These are phyloP conservation scores for Exophiala spinifera DNA, from an alignment of 2,329 filamentous ascomycete species.

Conservation along the genomic window DNA sequence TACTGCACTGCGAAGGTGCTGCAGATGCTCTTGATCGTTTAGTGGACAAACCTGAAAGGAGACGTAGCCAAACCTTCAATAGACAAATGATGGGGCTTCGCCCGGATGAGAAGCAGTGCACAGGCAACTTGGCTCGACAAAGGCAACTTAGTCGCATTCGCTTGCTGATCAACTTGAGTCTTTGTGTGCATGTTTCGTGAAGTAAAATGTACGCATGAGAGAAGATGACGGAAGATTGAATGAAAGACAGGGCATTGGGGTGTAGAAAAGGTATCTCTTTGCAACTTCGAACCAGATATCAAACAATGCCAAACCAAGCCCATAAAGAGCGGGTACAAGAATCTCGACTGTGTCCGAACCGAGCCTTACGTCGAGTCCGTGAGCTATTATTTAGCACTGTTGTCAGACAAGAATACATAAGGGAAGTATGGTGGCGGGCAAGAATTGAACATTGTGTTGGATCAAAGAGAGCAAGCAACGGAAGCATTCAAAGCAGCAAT, in stretches of 20 bases:
- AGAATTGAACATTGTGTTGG: too few species aligned
- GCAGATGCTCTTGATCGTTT: conserved; percentile 12
- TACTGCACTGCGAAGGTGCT: conserved; percentile 9
- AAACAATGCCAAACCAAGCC: neutral
- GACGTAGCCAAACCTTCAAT: conserved; percentile 35
- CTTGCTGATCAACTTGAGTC: neutral
- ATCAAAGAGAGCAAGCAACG: too few species aligned
- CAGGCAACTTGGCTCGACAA: conserved; percentile 44
- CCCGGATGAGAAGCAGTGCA: conserved; percentile 42
- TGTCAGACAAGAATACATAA: too few species aligned
- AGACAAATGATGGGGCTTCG: conserved; percentile 36
- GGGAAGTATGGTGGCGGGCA: too few species aligned
- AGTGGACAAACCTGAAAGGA: neutral
- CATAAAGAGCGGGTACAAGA: too few species aligned
- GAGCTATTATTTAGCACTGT: too few species aligned
- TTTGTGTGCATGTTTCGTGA: conserved; percentile 2
- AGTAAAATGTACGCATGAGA: neutral
- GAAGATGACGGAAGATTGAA: neutral
- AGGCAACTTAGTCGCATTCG: conserved; percentile 17
- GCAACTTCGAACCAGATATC: neutral
- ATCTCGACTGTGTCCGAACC: neutral
- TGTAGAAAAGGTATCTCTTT: neutral
- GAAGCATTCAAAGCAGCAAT: too few species aligned
- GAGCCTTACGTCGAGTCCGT: too few species aligned
- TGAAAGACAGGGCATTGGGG: neutral